phyloP scores from a whole-genome alignment of 2,329 filamentous ascomycete genomes.

The Aspergillus aculeatus region DNA sequence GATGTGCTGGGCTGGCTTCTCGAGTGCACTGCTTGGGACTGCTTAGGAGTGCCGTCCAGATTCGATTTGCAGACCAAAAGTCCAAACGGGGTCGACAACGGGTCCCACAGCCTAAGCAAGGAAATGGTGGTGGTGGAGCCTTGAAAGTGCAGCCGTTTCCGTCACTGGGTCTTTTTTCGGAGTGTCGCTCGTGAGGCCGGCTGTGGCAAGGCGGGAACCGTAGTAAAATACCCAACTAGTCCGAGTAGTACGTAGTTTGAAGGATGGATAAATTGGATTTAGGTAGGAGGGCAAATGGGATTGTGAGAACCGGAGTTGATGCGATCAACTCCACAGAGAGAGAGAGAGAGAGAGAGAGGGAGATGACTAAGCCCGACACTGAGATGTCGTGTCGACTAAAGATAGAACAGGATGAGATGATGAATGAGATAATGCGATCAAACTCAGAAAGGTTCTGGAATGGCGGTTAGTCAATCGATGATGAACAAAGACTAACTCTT shows the following conservation, averaged over 20 bases:
- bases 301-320: slow-evolving; percentile 13
- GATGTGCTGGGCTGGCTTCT: slow-evolving; percentile 16
- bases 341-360: not conserved
- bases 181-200: slow-evolving; percentile 5
- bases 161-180: slow-evolving; percentile 20
- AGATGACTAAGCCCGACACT: slow-evolving; percentile 23
- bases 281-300: not conserved
- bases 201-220: slow-evolving; percentile 21
- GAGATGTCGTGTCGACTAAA: slow-evolving; percentile 1
- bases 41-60: slow-evolving; percentile 7
- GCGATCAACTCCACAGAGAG: slow-evolving; percentile 5
- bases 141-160: slow-evolving; percentile 29
- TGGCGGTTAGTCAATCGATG: too few species aligned
- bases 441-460: not conserved
- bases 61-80: slow-evolving; percentile 48
- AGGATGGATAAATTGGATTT: not conserved
- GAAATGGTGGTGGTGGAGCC: slow-evolving; percentile 14
- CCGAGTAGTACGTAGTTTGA: not conserved
- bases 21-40: too few species aligned
- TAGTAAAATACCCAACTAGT: not conserved
- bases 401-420: not conserved
- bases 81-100: slow-evolving; percentile 41
- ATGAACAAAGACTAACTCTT: too few species aligned
- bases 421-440: not conserved
- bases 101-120: slow-evolving; percentile 25